Percentiles rank a stretch among this genome's conserved stretches.
Evolutionary conservation across 805 yeast species (phyloP).

Genomic region (Lipomyces yamadae): DNA sequence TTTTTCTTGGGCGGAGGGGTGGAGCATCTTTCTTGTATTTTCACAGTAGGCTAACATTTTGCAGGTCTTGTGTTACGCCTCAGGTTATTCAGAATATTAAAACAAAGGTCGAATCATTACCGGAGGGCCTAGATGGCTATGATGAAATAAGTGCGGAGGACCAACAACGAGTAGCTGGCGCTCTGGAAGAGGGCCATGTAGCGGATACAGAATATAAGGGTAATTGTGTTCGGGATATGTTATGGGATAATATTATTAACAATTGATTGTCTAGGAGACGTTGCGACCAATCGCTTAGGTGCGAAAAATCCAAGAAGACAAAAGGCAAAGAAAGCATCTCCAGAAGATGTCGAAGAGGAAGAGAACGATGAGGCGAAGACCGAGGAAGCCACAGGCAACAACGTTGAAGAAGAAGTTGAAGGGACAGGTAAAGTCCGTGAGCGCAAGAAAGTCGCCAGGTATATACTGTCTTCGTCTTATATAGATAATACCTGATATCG

Average conservation of each 20-base stretch:
- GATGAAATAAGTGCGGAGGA: slow-evolving; percentile 25
- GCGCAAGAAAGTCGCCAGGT: not conserved
- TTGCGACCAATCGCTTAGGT: slow-evolving; percentile 17
- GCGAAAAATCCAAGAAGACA: slow-evolving; percentile 18
- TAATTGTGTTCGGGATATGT: not conserved
- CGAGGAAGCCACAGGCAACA: not conserved
- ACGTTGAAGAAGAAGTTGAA: not conserved
- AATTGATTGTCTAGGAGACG: slow-evolving; percentile 8
- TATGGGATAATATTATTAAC: not conserved
- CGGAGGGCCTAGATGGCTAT: slow-evolving; percentile 35
- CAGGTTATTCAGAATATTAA: slow-evolving; percentile 33
- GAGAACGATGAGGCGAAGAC: slow-evolving; percentile 4
- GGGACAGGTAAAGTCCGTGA: not conserved
- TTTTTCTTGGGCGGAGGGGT: too few species aligned
- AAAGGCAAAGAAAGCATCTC: not conserved
- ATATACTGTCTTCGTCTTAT: too few species aligned
- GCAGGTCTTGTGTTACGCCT: slow-evolving; percentile 36
- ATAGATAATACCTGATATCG: too few species aligned
- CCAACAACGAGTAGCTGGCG: slow-evolving; percentile 20
- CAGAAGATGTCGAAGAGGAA: slow-evolving; percentile 7
- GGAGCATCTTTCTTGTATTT: not conserved
- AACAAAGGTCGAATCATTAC: slow-evolving; percentile 13
- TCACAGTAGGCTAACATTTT: not conserved
- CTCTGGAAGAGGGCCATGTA: slow-evolving; percentile 36
- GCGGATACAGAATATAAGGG: slow-evolving; percentile 30